These are phyloP conservation scores for Chaetomium cochliodes DNA, from an alignment of 495 filamentous ascomycete species.

Conservation along the genomic window DNA sequence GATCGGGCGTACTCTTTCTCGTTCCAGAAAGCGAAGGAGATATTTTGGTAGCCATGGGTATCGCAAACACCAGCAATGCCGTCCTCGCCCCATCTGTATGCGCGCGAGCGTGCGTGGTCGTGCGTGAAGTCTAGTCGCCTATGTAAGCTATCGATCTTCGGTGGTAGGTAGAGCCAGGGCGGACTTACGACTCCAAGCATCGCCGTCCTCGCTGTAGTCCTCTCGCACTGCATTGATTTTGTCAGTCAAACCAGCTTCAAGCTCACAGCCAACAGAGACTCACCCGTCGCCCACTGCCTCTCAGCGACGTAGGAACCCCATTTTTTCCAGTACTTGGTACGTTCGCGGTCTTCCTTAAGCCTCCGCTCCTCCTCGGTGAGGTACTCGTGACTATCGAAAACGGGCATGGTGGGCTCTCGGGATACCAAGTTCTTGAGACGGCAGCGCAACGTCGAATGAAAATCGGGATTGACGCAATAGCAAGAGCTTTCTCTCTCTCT, in stretches of 20 bases:
- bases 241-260: slow-evolving; percentile 22
- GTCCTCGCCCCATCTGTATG: slow-evolving; percentile 94
- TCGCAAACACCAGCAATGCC: slow-evolving; percentile 96
- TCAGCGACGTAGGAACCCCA: slow-evolving; percentile 81
- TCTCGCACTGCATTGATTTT: slow-evolving; percentile 67
- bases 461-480: neutral
- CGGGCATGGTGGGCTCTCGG: slow-evolving; percentile 61
- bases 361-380: slow-evolving; percentile 84
- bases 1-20: slow-evolving; percentile 72
- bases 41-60: slow-evolving; percentile 83
- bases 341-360: slow-evolving; percentile 77
- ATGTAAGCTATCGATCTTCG: slow-evolving; percentile 11
- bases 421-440: neutral
- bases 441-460: neutral
- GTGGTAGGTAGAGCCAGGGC: neutral
- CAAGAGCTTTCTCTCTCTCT: neutral
- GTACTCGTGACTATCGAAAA: slow-evolving; percentile 80
- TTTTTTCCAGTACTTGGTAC: slow-evolving; percentile 88
- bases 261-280: slow-evolving; percentile 27
- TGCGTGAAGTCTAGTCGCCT: slow-evolving; percentile 77
- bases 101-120: slow-evolving; percentile 81
- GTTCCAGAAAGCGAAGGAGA: slow-evolving; percentile 97
- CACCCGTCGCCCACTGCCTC: slow-evolving; percentile 87
- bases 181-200: slow-evolving; percentile 90
- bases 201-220: slow-evolving; percentile 82